Evolutionary conservation across 139 green algal genomes (phyloP), one percentile per base, ranked within the genome.

Genomic region (Pseudopediastrum boryanum): DNA sequence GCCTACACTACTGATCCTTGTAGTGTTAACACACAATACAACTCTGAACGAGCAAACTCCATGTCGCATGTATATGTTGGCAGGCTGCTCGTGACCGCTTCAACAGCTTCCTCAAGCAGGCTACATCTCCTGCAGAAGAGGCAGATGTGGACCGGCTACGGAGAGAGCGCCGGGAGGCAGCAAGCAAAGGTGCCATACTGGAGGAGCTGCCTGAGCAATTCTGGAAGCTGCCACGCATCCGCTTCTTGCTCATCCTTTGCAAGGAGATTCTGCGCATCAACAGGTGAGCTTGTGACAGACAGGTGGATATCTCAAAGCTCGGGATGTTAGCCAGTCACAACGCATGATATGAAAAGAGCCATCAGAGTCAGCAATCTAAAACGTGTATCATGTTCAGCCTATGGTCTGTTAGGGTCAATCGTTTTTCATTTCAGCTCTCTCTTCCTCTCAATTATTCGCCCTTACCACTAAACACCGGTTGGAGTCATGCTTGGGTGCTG

Each of bases 181-280:
- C 63, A 38, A n/a, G 63, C 48, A 35, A 71, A 71, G 42, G 71
- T 71, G 31, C 46, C 16, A 6, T 25, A 19, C 42, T 66, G 41
- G 51, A 80, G 25, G 67, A 80, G 33, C 63, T 81, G 16, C 74
- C 75, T 21, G 75, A 84, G 52, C 61, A 38, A 31, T 86, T 84
- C 69, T 82, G 52, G 54, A 80, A 77, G 54, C 75, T 88, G 71
- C 75, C 80, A 1, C 65, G 79, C 35, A 82, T 82, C 9, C 65
- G 73, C 62, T 90, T 90, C 80, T 65, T 87, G 44, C 63, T 78
- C 10, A 33, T 85, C 7, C 83, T 90, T 12, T 85, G 79, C 41
- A 70, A 71, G 21, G 85, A 88, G 77, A 59, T 85, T 2, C 38
- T 56, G 41, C 80, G 85, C 38, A 80, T 88, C 67, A 84, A 88